Base-by-base conservation (phyloP, 148 eudicot species). In the Agrostemma githago region DNA sequence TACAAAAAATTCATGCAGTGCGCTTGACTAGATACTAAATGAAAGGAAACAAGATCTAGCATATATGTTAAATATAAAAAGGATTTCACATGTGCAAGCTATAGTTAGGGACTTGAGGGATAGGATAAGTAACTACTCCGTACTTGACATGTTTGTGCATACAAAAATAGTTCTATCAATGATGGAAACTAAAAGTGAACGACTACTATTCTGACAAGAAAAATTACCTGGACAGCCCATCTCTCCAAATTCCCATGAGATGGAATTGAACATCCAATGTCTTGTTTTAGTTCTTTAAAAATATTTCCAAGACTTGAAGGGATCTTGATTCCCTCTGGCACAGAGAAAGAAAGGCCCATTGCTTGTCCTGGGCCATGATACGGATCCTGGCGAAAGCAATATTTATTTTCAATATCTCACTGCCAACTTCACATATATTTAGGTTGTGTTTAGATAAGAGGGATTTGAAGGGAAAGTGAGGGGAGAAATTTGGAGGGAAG, bases 341-440 rank as follows among this genome's bases (percentile, higher is more conserved):
- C 98, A 15, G 98, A 95, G 81, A 95, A 95, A 42, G 96, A 81
- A 78, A 95, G 96, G 59, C 98, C 98, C 97, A 92, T 92, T 72
- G 97, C 98, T 72, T 95, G 98, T 71, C 97, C 97, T 53, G 96
- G 92, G 72, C 97, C 98, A 81, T 95, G 98, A 82, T 95, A 95
- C 42, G 98, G 98, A 82, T 95, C 98, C 97, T 93, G 79, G 70
- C 46, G 71, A 72, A 54, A 57, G 11, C 67, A 72, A 62, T 12
- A 3, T 19, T 26, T 37, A 10, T 17, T 19, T 53, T 43, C 66
- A 26, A 68, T 54, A 42, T 60, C 57, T 53, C 38, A 56, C 41
- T 74, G 63, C 51, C 65, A 74, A 40, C 57, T 46, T 70, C 60
- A 21, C 58, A 51, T 26, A 26, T 21, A 34, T 16, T 26, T 26